Base-by-base conservation (phyloP, 805 yeast species). In the Candida cerambycidarum region DNA sequence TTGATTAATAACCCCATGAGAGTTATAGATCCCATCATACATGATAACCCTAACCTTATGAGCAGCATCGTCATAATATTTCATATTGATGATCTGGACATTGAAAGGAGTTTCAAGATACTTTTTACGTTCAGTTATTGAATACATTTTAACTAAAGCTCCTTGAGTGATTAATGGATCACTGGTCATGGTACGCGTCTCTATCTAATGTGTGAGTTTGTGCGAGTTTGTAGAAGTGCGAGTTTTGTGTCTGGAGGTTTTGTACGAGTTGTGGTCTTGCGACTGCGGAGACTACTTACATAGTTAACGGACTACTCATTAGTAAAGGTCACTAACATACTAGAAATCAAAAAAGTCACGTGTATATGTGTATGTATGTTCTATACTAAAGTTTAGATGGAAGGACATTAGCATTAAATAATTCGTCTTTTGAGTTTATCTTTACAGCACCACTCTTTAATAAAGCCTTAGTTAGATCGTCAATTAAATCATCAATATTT, bases 381-480 rank as follows among this genome's bases (percentile, higher is more conserved):
- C n/a, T n/a, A 5, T 21, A 21, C 17, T 24, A 34, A 23, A 34
- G 38, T 15, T 34, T 34, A 2, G 38, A 34, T 10, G 29, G 27
- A 23, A 34, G 38, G 13, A 23, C 10, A 23, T 21, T 34, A 23
- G 71, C 67, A 50, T 67, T 68, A 48, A 54, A 67, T 42, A 70
- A 60, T 51, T 70, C 73, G 40, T 68, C 73, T 40, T 60, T 62
- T 16, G 56, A 64, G 46, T 69, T 69, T 23, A 66, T 48, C 48
- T 65, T 67, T 21, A 70, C 70, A 27, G 80, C 81, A 3, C 87
- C 92, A 35, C 89, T 83, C 53, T 71, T 74, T 39, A 75, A 61
- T 51, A 89, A 71, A 4, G 97, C 92, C 31, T 71, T 71, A 32
- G 81, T 78, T 57, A 90, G 75, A 56, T 90, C 98, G n/a, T 70